These are phyloP conservation scores for Jimgerdemannia flammicorona DNA, from an alignment of 192 early-diverging fungal genomes.

Conservation along the genomic window DNA sequence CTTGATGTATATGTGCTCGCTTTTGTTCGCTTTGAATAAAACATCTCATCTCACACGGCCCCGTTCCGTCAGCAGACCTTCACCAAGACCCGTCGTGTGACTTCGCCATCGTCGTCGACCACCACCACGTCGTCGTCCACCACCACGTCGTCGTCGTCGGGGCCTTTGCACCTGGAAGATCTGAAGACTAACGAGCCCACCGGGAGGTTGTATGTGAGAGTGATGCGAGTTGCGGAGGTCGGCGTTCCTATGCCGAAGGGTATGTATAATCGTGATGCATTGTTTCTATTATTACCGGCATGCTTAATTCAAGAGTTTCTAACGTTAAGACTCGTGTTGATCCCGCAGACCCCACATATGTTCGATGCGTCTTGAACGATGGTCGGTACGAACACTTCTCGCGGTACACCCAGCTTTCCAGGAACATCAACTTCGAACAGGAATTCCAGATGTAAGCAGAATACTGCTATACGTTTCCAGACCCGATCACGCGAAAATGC, in stretches of 20 bases:
- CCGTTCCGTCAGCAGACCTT: neutral
- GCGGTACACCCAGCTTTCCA: neutral
- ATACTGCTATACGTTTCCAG: neutral
- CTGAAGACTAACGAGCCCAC: neutral
- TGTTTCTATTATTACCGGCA: neutral
- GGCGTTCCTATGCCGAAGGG: conserved; percentile 12
- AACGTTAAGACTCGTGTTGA: neutral
- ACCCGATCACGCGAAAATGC: neutral
- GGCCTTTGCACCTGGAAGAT: neutral
- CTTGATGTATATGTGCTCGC: neutral
- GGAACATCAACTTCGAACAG: conserved; percentile 17
- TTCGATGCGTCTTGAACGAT: conserved; percentile 18
- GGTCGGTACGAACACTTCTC: conserved; percentile 14
- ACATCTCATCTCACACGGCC: neutral
- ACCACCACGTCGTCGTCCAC: no score
- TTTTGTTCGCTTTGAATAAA: neutral
- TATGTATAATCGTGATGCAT: conserved; percentile 4
- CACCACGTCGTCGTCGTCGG: no score
- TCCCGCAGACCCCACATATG: conserved; percentile 6
- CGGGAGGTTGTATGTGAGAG: conserved; percentile 30
- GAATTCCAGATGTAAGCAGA: conserved; percentile 21
- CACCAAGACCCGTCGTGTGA: neutral
- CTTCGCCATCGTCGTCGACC: neutral
- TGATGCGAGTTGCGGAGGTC: conserved; percentile 24
- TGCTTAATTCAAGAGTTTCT: neutral